These are phyloP conservation scores for Hansenula sp. DNA, from an alignment of 1,139 yeast genomes.

Conservation along the genomic window DNA sequence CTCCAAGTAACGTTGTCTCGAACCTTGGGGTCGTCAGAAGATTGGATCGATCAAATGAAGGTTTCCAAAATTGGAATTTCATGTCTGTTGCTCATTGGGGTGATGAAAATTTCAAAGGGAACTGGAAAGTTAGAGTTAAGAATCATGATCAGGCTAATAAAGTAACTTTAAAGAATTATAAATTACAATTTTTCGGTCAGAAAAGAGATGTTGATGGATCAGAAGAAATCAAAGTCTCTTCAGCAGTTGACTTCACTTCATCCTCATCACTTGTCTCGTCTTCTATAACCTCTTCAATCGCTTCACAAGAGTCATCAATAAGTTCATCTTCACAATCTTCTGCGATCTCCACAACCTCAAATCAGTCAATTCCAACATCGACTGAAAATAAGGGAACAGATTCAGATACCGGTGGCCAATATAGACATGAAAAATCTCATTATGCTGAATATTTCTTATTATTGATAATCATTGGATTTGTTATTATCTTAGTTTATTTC, in stretches of 20 bases:
- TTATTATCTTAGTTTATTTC: conserved; percentile 49
- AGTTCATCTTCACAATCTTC: background rate
- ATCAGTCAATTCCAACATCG: conserved; percentile 3
- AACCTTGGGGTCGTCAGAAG: conserved; percentile 71
- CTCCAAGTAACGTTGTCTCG: conserved; percentile 76
- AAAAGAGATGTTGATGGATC: conserved; percentile 34
- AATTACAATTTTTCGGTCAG: conserved; percentile 77
- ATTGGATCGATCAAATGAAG: conserved; percentile 51
- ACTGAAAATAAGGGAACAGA: conserved; percentile 18
- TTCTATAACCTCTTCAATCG: background rate
- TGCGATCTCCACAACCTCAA: background rate
- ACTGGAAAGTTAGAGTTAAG: conserved; percentile 72
- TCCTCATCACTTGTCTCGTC: background rate
- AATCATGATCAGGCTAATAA: conserved; percentile 36
- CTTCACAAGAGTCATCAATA: background rate
- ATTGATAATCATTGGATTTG: conserved; percentile 56
- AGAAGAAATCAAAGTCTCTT: background rate
- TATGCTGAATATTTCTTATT: conserved; percentile 59
- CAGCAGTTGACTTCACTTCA: background rate
- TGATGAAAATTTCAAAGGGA: conserved; percentile 68
- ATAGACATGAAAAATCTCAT: conserved; percentile 35
- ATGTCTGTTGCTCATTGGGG: conserved; percentile 99
- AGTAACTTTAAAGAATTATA: conserved; percentile 66
- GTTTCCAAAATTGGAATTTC: conserved; percentile 84
- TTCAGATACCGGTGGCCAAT: conserved; percentile 29